Evolutionary conservation across 2,329 filamentous ascomycete genomes (phyloP).

Genomic region (Pyrenochaeta sp.): DNA sequence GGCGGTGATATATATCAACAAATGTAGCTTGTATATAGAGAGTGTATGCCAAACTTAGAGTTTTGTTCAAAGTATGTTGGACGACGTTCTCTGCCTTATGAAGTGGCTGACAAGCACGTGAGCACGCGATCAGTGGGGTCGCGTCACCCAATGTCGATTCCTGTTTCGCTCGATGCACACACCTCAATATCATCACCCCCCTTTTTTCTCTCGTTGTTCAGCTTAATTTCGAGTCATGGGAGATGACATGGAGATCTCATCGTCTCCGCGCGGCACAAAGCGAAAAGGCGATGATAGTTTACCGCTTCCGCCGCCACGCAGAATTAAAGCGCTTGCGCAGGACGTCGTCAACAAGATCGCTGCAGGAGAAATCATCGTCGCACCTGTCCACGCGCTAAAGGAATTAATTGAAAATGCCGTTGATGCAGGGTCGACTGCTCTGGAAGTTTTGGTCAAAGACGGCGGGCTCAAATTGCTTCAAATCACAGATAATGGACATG

Average conservation of each 20-base stretch:
- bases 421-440: constrained; percentile 90
- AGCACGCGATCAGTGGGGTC: constrained; percentile 28
- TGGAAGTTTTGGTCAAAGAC: constrained; percentile 93
- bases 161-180: constrained; percentile 11
- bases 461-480: constrained; percentile 94
- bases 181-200: constrained; percentile 11
- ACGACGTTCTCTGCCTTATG: neutral
- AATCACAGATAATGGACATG: constrained; percentile 96
- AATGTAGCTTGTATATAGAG: too few relatives aligned
- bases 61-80: too few relatives aligned
- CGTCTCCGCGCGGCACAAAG: constrained; percentile 46
- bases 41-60: too few relatives aligned
- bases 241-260: constrained; percentile 40
- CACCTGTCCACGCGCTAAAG: constrained; percentile 94
- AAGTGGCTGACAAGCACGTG: constrained; percentile 17
- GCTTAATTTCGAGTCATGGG: constrained; percentile 25
- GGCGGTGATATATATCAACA: neutral
- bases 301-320: constrained; percentile 49
- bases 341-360: constrained; percentile 99
- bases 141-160: constrained; percentile 22
- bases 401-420: constrained; percentile 97
- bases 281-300: constrained; percentile 46
- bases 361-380: constrained; percentile 97
- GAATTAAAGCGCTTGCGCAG: constrained; percentile 80
- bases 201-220: constrained; percentile 1